Conservation (phyloP, 2,329 filamentous ascomycete species). For the Cercospora citrullina region DNA sequence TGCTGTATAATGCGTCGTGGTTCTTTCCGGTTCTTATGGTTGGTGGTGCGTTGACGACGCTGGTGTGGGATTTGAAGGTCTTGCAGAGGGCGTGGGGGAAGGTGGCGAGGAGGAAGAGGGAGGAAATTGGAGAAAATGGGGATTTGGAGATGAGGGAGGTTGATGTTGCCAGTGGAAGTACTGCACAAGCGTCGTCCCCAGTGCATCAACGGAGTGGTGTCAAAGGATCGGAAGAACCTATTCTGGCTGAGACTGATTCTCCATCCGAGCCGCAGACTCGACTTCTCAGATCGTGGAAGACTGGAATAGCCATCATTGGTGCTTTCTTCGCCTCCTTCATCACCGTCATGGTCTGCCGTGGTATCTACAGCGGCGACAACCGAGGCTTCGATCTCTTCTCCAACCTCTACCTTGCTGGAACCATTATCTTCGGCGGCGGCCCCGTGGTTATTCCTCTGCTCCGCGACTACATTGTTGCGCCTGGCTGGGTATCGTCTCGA, state of each 20-base stretch:
- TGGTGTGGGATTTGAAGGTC: conserved; percentile 55
- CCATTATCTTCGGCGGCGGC: conserved; percentile 53
- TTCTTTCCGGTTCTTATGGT: conserved; percentile 69
- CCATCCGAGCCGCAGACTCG: neutral
- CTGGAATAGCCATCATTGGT: conserved; percentile 42
- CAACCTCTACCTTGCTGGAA: conserved; percentile 73
- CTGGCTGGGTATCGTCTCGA: conserved; percentile 68
- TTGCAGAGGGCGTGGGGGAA: neutral
- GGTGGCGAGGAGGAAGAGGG: neutral
- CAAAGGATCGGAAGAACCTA: neutral
- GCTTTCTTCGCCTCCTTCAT: conserved; percentile 59
- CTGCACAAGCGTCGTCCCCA: neutral
- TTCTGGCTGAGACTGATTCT: neutral
- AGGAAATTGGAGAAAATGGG: neutral
- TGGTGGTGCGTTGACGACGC: conserved; percentile 53
- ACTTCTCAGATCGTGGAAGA: conserved; percentile 28
- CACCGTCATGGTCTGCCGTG: conserved; percentile 54
- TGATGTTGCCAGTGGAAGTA: neutral
- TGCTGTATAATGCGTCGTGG: conserved; percentile 73
- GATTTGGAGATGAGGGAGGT: conserved; percentile 2
- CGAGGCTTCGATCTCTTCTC: conserved; percentile 63
- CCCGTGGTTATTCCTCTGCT: conserved; percentile 50
- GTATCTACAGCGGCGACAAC: conserved; percentile 43
- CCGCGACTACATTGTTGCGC: conserved; percentile 56
- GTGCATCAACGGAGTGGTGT: neutral